Evolutionary conservation across 345 rosid species (phyloP).

Genomic region (Xanthoceras sorbifolium): DNA sequence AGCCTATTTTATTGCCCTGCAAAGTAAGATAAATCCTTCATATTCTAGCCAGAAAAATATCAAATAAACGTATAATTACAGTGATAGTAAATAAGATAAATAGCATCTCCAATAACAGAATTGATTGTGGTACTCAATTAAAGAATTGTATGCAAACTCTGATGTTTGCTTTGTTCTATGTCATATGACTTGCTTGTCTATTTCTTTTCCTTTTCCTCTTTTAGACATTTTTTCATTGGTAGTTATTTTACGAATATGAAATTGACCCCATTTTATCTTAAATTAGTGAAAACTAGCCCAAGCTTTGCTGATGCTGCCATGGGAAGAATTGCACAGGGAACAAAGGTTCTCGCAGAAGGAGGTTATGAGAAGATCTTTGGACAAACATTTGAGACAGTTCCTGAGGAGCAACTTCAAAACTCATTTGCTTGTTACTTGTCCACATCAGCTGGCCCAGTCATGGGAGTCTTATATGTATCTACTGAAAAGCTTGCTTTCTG

Average conservation of each 20-base stretch:
- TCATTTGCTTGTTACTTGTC: constrained; percentile 77
- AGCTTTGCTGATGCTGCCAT: constrained; percentile 82
- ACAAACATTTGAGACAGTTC: constrained; percentile 77
- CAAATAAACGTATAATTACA: not conserved
- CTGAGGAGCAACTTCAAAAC: constrained; percentile 59
- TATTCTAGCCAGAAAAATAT: not conserved
- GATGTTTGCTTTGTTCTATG: not conserved
- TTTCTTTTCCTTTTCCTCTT: not conserved
- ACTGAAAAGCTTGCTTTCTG: constrained; percentile 68
- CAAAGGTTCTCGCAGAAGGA: constrained; percentile 79
- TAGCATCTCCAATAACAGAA: not conserved
- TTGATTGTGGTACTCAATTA: not conserved
- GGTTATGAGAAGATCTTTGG: constrained; percentile 75
- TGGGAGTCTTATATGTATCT: constrained; percentile 73
- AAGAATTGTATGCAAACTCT: not conserved
- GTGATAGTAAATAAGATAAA: not conserved
- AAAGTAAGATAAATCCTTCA: not conserved
- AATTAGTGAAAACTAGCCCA: constrained; percentile 71
- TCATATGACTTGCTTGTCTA: not conserved
- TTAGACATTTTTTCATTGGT: constrained; percentile 1
- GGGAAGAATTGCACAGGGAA: constrained; percentile 85
- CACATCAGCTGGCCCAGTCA: constrained; percentile 88
- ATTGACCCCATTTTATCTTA: constrained; percentile 12
- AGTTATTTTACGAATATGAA: not conserved
- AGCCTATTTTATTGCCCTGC: not conserved